Conservation (phyloP, 1,284 basidiomycete genomes). For the Leucoagaricus sp. region DNA sequence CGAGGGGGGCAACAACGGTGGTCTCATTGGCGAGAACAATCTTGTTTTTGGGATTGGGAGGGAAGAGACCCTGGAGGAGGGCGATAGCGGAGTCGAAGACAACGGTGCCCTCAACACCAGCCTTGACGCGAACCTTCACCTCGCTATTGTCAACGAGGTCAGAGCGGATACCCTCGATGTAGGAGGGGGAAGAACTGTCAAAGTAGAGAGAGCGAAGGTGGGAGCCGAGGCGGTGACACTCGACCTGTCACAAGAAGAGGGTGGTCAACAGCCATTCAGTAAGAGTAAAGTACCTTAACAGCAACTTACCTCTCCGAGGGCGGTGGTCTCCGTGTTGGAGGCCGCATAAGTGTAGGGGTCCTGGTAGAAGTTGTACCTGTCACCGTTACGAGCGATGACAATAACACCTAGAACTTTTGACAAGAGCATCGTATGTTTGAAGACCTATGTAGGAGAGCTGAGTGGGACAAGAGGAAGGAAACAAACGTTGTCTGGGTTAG, state of each 20-base stretch:
- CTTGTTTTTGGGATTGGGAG: slow-evolving; percentile 68
- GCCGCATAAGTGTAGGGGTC: slow-evolving; percentile 71
- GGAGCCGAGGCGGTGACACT: slow-evolving; percentile 73
- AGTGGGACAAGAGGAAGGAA: slow-evolving; percentile 7
- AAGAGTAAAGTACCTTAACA: not conserved
- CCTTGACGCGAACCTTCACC: slow-evolving; percentile 77
- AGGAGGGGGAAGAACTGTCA: slow-evolving; percentile 58
- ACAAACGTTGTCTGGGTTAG: slow-evolving; percentile 1
- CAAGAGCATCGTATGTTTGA: slow-evolving; percentile 41
- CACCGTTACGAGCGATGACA: slow-evolving; percentile 83
- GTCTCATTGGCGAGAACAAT: slow-evolving; percentile 79
- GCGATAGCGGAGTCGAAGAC: slow-evolving; percentile 84
- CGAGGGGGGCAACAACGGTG: slow-evolving; percentile 72
- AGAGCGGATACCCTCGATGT: slow-evolving; percentile 65
- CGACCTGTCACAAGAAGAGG: slow-evolving; percentile 41
- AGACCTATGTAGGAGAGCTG: slow-evolving; percentile 17
- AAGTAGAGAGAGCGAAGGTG: slow-evolving; percentile 74
- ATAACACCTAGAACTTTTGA: slow-evolving; percentile 80
- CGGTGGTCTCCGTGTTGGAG: slow-evolving; percentile 76
- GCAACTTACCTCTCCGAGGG: slow-evolving; percentile 72
- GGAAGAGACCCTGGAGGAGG: slow-evolving; percentile 79
- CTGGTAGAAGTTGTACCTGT: slow-evolving; percentile 72
- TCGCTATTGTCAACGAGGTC: slow-evolving; percentile 73
- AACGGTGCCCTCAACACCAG: slow-evolving; percentile 80
- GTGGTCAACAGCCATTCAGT: not conserved